Evolutionary conservation across 73 alveolate genomes (phyloP).

Genomic region (Paraurostyla sp.): DNA sequence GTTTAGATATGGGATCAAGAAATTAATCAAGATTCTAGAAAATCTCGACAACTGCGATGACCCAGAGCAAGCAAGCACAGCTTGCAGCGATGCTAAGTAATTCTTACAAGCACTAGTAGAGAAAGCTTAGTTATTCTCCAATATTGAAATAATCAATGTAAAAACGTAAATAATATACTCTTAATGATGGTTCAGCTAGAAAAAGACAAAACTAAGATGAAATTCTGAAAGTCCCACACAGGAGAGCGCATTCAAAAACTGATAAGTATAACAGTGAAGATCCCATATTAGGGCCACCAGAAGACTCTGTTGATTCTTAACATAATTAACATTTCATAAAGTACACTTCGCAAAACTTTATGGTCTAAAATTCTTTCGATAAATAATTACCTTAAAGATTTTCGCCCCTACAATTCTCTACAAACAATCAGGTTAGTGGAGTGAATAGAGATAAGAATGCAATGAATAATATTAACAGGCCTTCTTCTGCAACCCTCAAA

Average conservation of each 20-base stretch:
- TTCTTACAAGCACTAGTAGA: conserved; percentile 42
- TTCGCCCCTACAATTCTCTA: conserved; percentile 19
- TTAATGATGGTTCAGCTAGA: not conserved
- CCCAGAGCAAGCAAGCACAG: not conserved
- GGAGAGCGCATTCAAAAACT: conserved; percentile 59
- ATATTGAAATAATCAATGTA: conserved; percentile 3
- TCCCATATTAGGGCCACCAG: not conserved
- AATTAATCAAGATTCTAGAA: conserved; percentile 52
- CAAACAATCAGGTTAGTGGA: not conserved
- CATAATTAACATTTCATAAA: not conserved
- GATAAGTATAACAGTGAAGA: conserved; percentile 43
- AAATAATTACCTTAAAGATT: conserved; percentile 29
- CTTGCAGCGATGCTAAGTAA: conserved; percentile 22
- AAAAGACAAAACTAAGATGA: conserved; percentile 10
- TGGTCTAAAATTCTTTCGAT: conserved; percentile 31
- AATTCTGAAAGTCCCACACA: not conserved
- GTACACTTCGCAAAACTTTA: not conserved
- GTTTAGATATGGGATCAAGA: conserved; percentile 30
- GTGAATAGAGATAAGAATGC: not conserved
- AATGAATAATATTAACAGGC: not conserved
- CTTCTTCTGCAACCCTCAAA: conserved; percentile 58
- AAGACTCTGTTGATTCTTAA: not conserved
- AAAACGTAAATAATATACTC: not conserved
- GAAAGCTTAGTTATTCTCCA: conserved; percentile 60
- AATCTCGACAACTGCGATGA: not conserved